Percentiles rank a stretch among this genome's conserved stretches.
phyloP scores from a whole-genome alignment of 768 basidiomycete species.

The Dentipellis sp. region DNA sequence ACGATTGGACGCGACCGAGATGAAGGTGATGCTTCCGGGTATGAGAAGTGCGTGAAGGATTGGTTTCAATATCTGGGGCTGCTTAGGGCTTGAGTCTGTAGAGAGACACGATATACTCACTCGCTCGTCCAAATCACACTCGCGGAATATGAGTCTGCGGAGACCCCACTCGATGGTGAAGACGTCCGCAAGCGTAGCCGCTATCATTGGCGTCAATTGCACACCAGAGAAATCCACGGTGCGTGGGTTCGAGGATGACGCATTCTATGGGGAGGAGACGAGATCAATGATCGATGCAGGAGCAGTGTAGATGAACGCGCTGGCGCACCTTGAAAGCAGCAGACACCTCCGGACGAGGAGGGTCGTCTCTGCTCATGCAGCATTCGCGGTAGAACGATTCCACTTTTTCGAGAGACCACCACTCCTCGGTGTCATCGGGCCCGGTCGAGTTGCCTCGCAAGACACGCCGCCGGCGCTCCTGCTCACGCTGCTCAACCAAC shows the following conservation, averaged over 20 bases:
- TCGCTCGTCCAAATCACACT: slow-evolving; percentile 80
- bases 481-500: slow-evolving; percentile 69
- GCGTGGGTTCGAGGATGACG: slow-evolving; percentile 48
- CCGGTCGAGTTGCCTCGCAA: slow-evolving; percentile 43
- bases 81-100: not conserved
- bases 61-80: slow-evolving; percentile 66
- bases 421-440: slow-evolving; percentile 37
- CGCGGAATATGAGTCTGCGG: slow-evolving; percentile 73
- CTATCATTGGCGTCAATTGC: slow-evolving; percentile 58
- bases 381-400: slow-evolving; percentile 84
- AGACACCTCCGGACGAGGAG: slow-evolving; percentile 55
- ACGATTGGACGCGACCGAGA: slow-evolving; percentile 83
- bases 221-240: slow-evolving; percentile 75
- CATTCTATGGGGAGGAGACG: slow-evolving; percentile 29
- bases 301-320: slow-evolving; percentile 24
- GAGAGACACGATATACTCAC: slow-evolving; percentile 31
- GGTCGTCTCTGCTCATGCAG: slow-evolving; percentile 68
- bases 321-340: slow-evolving; percentile 44
- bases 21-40: slow-evolving; percentile 65
- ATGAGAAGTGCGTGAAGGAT: slow-evolving; percentile 87
- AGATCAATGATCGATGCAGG: not conserved
- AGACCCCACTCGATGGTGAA: slow-evolving; percentile 92
- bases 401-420: slow-evolving; percentile 83
- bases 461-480: slow-evolving; percentile 55
- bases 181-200: slow-evolving; percentile 82